Percentiles rank a stretch among this genome's conserved stretches.
phyloP scores from a whole-genome alignment of 176 grass and related monocot genomes.

The Elymus sibiricus region DNA sequence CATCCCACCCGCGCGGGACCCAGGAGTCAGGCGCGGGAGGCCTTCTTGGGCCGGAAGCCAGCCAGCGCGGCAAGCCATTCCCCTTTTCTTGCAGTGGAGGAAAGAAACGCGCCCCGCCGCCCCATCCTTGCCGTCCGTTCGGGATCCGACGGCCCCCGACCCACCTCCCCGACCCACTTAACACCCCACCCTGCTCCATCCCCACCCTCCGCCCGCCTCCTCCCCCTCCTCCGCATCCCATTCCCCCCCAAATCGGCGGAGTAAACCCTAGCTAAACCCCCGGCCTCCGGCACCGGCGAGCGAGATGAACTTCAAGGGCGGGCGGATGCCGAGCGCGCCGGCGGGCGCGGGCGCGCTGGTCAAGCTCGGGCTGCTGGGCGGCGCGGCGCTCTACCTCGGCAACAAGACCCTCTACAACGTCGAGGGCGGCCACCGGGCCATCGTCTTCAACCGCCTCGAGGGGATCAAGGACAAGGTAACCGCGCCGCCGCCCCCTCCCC shows the following conservation, averaged over 20 bases:
- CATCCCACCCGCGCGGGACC: too few relatives aligned
- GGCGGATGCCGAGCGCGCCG: constrained; percentile 34
- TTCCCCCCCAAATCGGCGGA: neutral
- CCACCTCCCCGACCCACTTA: neutral
- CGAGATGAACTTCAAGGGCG: constrained; percentile 53
- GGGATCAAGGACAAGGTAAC: constrained; percentile 83
- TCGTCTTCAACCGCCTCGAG: constrained; percentile 85
- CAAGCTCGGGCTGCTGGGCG: constrained; percentile 51
- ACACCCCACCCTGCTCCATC: neutral
- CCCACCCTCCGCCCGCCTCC: neutral
- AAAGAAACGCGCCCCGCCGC: neutral
- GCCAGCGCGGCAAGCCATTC: neutral
- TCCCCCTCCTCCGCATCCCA: neutral
- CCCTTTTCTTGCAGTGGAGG: neutral
- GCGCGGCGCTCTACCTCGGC: constrained; percentile 45
- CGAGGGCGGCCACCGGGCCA: constrained; percentile 82
- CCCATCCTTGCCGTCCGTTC: neutral
- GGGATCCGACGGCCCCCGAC: neutral
- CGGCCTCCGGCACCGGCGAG: neutral
- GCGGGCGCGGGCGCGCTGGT: constrained; percentile 16
- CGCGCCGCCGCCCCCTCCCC: neutral
- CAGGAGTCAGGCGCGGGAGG: too few relatives aligned
- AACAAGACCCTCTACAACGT: constrained; percentile 77
- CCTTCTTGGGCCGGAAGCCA: neutral
- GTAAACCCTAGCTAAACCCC: constrained; percentile 20